Evolutionary conservation across 2,329 filamentous ascomycete species (phyloP).

Genomic region (Paecilomyces variotii): DNA sequence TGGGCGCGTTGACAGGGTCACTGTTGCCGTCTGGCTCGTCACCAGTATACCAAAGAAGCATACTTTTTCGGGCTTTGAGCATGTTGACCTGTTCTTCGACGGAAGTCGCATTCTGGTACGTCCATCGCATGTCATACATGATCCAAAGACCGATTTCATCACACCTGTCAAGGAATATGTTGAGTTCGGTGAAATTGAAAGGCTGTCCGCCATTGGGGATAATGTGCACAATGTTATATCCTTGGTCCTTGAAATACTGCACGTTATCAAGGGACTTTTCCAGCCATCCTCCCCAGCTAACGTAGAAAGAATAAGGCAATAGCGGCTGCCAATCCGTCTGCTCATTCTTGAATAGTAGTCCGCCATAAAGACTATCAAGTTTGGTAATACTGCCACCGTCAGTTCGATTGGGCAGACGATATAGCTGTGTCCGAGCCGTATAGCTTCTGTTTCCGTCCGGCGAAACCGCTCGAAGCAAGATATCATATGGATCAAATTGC

Average conservation of each 20-base stretch:
- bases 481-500: conserved; percentile 26
- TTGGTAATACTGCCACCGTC: conserved; percentile 39
- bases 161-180: conserved; percentile 34
- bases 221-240: conserved; percentile 43
- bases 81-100: conserved; percentile 24
- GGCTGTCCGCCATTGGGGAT: conserved; percentile 34
- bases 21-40: conserved; percentile 52
- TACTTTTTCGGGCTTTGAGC: conserved; percentile 13
- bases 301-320: conserved; percentile 43
- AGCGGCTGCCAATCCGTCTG: conserved; percentile 27
- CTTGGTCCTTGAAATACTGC: conserved; percentile 31
- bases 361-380: conserved; percentile 41
- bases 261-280: conserved; percentile 29
- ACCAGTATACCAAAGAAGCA: conserved; percentile 43
- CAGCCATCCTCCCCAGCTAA: conserved; percentile 32
- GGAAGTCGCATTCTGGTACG: conserved; percentile 31
- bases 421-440: conserved; percentile 29
- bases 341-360: conserved; percentile 35
- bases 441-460: conserved; percentile 25
- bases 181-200: conserved; percentile 33
- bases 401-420: conserved; percentile 34
- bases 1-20: conserved; percentile 45
- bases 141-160: conserved; percentile 40
- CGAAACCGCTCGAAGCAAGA: conserved; percentile 26
- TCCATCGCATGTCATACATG: conserved; percentile 41